Base-by-base conservation (phyloP, 108 stramenopile genomes). In the Aurantiochytrium sp. region DNA sequence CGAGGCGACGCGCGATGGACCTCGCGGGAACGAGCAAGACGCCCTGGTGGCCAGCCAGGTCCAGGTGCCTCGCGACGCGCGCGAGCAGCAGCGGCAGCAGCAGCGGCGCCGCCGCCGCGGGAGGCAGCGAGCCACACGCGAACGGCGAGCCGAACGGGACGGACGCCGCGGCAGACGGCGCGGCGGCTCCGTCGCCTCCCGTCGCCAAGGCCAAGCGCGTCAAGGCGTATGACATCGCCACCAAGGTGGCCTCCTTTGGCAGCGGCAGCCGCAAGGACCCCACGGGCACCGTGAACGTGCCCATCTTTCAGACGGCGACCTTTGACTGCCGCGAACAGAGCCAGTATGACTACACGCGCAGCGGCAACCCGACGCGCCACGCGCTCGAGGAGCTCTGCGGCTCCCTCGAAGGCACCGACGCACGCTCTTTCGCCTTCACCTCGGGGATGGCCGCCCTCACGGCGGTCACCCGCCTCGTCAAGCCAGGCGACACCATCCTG, bases 361-460 rank as follows among this genome's bases (percentile, higher is more conserved):
- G 19, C 25, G 88, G 88, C 42, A 91, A 91, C 60, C 91, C 91
- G 23, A 91, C 91, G 57, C 72, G 91, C 4, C 44, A 14, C 23
- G 89, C 89, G 18, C 51, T 91, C 16, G 53, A 91, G 60, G 14
- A 64, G 18, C 44, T 19, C 23, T 51, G 89, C 19, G 89, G 87
- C 5, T 44, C 44, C 18, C 28, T 64, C 29, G 91, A 91, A 44
- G 89, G 89, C 25, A n/a, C 44, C 59, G 45, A 83, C 49, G 49
- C 49, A 10, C 18, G 25, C 28, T 47, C 89, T 18, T 35, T 76
- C 16, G 59, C 88, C 14, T 91, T 89, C 59, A 44, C 73, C 5
- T 60, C 89, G 44, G 91, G 91, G 10, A 91, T 91, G 91, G 89
- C 89, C 12, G 91, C 91, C 6, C 44, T 90, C 19, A 60, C 73